A percentile compares a stretch with the other conserved stretches of the same genome.
phyloP scores from a whole-genome alignment of 2,329 filamentous ascomycete species.

The Colletotrichum aenigma region DNA sequence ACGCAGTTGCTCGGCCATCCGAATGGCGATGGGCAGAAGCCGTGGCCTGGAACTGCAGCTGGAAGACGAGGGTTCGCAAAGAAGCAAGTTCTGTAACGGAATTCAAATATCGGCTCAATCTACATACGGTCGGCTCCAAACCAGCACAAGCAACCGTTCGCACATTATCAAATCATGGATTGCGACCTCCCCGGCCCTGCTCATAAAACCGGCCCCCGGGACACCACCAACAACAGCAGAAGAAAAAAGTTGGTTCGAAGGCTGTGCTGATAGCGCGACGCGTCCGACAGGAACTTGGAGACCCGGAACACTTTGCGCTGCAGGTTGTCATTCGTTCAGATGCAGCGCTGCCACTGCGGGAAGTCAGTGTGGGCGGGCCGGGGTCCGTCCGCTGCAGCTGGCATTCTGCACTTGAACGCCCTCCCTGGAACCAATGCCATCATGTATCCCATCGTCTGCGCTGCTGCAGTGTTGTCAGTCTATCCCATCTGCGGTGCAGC shows the following conservation, averaged over 20 bases:
- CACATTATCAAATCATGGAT: not conserved
- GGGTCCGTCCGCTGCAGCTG: not conserved
- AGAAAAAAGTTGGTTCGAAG: not conserved
- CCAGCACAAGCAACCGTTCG: not conserved
- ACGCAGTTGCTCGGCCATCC: constrained; percentile 12
- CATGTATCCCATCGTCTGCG: not conserved
- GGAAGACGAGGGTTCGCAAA: not conserved
- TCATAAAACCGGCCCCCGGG: not conserved
- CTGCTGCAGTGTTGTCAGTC: not conserved
- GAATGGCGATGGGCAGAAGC: constrained; percentile 2
- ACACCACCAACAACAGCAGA: not conserved
- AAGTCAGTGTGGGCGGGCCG: not conserved
- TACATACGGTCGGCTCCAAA: not conserved
- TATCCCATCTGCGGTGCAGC: not conserved
- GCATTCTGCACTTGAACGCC: not conserved
- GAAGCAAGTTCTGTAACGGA: constrained; percentile 1
- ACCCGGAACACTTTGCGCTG: not conserved
- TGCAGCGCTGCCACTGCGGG: not conserved
- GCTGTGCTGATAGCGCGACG: constrained; percentile 14
- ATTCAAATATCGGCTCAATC: not conserved
- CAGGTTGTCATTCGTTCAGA: not conserved
- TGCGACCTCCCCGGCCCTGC: not conserved
- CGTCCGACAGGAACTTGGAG: not conserved
- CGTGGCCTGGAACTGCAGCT: not conserved
- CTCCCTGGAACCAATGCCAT: not conserved